Conservation (phyloP, 2,329 filamentous ascomycete genomes). For the Ophiostoma australiae region DNA sequence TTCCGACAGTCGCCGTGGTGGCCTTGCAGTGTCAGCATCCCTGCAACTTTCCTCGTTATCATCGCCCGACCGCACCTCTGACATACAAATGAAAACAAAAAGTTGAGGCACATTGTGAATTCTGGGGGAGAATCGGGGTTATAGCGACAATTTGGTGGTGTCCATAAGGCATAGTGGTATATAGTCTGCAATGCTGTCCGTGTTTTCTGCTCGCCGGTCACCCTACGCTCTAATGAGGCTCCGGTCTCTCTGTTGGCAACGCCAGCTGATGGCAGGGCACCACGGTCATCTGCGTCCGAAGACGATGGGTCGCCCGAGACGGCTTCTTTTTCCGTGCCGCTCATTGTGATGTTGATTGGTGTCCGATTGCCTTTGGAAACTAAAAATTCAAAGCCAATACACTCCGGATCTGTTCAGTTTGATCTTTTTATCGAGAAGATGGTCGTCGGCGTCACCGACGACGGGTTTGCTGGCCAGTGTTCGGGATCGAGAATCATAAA, state of each 20-base stretch:
- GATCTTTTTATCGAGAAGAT: neutral
- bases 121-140: constrained; percentile 59
- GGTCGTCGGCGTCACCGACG: neutral
- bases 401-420: neutral
- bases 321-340: neutral
- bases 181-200: neutral
- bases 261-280: neutral
- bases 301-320: neutral
- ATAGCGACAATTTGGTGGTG: constrained; percentile 62
- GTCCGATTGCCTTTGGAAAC: neutral
- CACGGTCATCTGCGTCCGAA: neutral
- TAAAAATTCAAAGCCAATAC: neutral
- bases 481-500: neutral
- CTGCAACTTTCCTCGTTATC: neutral
- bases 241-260: neutral
- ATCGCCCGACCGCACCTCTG: neutral
- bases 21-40: constrained; percentile 36
- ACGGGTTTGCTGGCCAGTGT: neutral
- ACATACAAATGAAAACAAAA: constrained; percentile 61
- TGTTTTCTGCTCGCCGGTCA: neutral
- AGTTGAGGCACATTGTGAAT: constrained; percentile 64
- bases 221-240: neutral
- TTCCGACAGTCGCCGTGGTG: constrained; percentile 66
- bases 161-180: constrained; percentile 19
- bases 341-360: neutral